These are phyloP conservation scores for Penicillium sp. DNA, from an alignment of 2,329 filamentous ascomycete species.

Conservation along the genomic window DNA sequence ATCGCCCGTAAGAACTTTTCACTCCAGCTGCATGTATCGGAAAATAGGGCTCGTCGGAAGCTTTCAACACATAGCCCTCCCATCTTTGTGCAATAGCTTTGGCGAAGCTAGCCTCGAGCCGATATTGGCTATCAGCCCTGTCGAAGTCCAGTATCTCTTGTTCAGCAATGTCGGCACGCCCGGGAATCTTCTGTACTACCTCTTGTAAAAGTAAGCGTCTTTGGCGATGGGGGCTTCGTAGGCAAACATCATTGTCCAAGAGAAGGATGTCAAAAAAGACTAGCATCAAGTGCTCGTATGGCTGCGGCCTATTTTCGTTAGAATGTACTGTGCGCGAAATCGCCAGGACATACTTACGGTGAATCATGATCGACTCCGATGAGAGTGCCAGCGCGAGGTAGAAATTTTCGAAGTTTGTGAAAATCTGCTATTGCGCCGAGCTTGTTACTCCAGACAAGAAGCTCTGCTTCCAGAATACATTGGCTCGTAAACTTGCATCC, in stretches of 20 bases:
- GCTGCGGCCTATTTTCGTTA: constrained; percentile 45
- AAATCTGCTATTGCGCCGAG: constrained; percentile 71
- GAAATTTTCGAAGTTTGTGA: constrained; percentile 79
- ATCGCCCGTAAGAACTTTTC: constrained; percentile 46
- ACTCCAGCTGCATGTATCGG: constrained; percentile 48
- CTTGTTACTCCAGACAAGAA: constrained; percentile 75
- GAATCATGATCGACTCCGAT: constrained; percentile 72
- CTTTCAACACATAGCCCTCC: constrained; percentile 83
- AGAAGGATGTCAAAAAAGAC: constrained; percentile 65
- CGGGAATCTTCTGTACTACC: constrained; percentile 59
- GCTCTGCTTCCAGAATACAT: constrained; percentile 82
- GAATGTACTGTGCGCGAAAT: constrained; percentile 10
- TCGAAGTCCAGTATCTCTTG: constrained; percentile 71
- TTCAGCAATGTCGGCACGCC: constrained; percentile 68
- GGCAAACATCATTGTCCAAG: constrained; percentile 57
- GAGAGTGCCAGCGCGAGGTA: constrained; percentile 71
- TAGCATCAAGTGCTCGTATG: constrained; percentile 62
- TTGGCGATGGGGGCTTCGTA: constrained; percentile 50
- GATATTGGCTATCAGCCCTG: constrained; percentile 53
- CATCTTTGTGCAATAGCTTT: constrained; percentile 65
- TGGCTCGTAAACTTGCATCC: constrained; percentile 63
- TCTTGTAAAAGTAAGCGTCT: constrained; percentile 59
- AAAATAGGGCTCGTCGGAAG: constrained; percentile 75
- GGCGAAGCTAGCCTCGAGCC: constrained; percentile 68
- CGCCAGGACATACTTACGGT: constrained; percentile 51